phyloP scores from a whole-genome alignment of 306 rosid genomes.

The Acmispon strigosus region DNA sequence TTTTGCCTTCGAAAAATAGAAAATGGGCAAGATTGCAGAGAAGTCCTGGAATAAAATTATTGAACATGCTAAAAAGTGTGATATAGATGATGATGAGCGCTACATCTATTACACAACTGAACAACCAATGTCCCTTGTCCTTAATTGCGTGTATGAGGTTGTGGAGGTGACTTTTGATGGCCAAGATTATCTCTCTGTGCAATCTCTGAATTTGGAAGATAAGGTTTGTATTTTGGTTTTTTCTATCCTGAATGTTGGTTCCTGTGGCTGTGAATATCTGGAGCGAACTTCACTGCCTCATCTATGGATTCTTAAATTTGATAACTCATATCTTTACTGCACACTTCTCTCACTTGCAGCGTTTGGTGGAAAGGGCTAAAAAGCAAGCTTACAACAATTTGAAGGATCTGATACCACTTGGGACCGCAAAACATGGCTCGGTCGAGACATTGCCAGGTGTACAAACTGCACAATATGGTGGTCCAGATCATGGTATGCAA shows the following conservation, averaged over 20 bases:
- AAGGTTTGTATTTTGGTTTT: constrained; percentile 5
- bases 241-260: neutral
- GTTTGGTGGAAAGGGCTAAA: constrained; percentile 16
- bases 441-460: neutral
- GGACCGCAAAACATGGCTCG: neutral
- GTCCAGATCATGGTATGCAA: constrained; percentile 4
- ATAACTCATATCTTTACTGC: neutral
- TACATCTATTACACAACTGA: neutral
- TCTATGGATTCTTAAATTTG: neutral
- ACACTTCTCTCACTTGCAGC: constrained; percentile 1
- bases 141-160: constrained; percentile 33
- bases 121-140: neutral
- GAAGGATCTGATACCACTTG: neutral
- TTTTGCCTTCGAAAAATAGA: constrained; percentile 32
- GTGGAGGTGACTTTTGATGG: constrained; percentile 20
- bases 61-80: constrained; percentile 40
- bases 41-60: constrained; percentile 31
- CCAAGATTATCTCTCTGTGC: neutral
- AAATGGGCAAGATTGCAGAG: constrained; percentile 8
- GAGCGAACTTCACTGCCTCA: neutral
- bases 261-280: neutral
- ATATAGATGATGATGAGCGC: neutral
- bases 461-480: constrained; percentile 1
- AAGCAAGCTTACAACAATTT: constrained; percentile 3
- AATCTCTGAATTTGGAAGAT: neutral